These are phyloP conservation scores for Macadamia integrifolia DNA, from an alignment of 164 flowering plant species.

Conservation along the genomic window DNA sequence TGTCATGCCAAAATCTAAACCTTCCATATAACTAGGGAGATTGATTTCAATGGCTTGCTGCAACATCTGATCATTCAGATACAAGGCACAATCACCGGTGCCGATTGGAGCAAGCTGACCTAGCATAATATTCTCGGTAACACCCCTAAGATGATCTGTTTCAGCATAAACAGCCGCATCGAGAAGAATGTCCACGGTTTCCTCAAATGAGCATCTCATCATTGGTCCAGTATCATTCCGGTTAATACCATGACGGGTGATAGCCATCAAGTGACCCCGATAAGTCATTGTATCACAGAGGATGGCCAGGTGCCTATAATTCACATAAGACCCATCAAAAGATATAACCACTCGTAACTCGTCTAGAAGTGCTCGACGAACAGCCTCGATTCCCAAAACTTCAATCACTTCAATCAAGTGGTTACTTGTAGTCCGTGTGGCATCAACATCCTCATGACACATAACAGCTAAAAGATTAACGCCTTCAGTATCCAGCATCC, in stretches of 20 bases:
- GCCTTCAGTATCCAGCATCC: constrained; percentile 99
- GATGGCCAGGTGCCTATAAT: constrained; percentile 91
- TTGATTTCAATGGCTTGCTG: constrained; percentile 93
- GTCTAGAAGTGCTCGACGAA: constrained; percentile 75
- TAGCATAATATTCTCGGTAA: constrained; percentile 93
- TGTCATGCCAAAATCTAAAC: constrained; percentile 88
- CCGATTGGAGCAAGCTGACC: constrained; percentile 99
- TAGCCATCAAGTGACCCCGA: constrained; percentile 96
- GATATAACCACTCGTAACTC: constrained; percentile 97
- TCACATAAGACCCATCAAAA: constrained; percentile 98
- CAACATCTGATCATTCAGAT: constrained; percentile 87
- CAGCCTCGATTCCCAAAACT: constrained; percentile 98
- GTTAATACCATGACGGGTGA: constrained; percentile 97
- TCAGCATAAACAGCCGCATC: constrained; percentile 99
- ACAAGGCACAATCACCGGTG: constrained; percentile 84
- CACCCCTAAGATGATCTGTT: constrained; percentile 79
- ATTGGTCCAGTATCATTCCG: constrained; percentile 95
- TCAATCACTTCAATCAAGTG: constrained; percentile 97
- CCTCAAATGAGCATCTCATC: constrained; percentile 99
- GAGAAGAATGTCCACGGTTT: constrained; percentile 95
- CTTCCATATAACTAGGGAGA: constrained; percentile 95
- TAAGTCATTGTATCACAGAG: constrained; percentile 99
- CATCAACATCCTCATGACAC: constrained; percentile 94
- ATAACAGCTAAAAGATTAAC: constrained; percentile 94
- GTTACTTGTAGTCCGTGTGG: constrained; percentile 86